Percentiles rank a stretch among this genome's conserved stretches.
These are phyloP conservation scores for Pluteus cervinus DNA, from an alignment of 768 basidiomycete species.

Conservation along the genomic window DNA sequence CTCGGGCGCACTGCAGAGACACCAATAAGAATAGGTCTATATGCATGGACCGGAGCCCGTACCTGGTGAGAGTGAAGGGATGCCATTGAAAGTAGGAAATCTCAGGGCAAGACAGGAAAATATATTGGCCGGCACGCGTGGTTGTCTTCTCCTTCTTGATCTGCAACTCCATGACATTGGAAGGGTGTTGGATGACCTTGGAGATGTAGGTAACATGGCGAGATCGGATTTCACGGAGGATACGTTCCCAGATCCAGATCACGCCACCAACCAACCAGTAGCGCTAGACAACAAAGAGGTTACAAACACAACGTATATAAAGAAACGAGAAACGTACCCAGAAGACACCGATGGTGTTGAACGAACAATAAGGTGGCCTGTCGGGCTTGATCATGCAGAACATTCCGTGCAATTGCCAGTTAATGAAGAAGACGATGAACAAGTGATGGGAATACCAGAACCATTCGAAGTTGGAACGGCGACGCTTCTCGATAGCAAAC, in stretches of 20 bases:
- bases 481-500: slow-evolving; percentile 78
- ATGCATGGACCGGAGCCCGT: slow-evolving; percentile 10
- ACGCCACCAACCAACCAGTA: slow-evolving; percentile 88
- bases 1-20: slow-evolving; percentile 67
- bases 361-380: slow-evolving; percentile 81
- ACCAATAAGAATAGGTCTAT: slow-evolving; percentile 1
- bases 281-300: slow-evolving; percentile 37
- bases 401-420: slow-evolving; percentile 95
- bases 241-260: slow-evolving; percentile 82
- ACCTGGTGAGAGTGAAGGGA: slow-evolving; percentile 91
- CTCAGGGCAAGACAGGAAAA: slow-evolving; percentile 88
- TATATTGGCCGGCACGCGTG: slow-evolving; percentile 84
- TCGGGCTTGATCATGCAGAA: slow-evolving; percentile 97
- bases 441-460: slow-evolving; percentile 91
- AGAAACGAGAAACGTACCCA: slow-evolving; percentile 58
- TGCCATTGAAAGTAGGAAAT: slow-evolving; percentile 97
- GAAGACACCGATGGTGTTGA: slow-evolving; percentile 84
- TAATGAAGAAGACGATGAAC: slow-evolving; percentile 88
- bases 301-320: slow-evolving; percentile 6
- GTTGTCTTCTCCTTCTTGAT: slow-evolving; percentile 94
- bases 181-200: slow-evolving; percentile 94
- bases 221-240: slow-evolving; percentile 87
- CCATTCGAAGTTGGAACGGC: slow-evolving; percentile 73
- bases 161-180: slow-evolving; percentile 90
- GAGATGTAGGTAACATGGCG: slow-evolving; percentile 89